These are phyloP conservation scores for Flaveria floridana DNA, from an alignment of 140 eudicot species.

Conservation along the genomic window DNA sequence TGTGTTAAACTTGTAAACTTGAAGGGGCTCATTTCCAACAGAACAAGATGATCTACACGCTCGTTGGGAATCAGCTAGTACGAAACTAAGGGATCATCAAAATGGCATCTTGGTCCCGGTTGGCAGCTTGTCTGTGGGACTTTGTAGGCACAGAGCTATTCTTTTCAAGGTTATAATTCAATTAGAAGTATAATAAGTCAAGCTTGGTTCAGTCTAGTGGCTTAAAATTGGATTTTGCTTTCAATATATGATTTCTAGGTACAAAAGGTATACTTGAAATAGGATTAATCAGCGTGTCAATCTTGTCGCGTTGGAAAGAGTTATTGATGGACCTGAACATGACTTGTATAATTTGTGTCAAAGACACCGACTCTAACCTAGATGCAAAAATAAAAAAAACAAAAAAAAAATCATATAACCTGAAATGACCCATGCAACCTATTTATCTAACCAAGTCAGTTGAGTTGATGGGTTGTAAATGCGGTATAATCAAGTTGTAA, in stretches of 20 bases:
- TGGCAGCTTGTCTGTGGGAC: constrained; percentile 81
- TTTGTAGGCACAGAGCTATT: constrained; percentile 89
- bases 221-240: constrained; percentile 1
- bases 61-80: constrained; percentile 67
- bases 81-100: constrained; percentile 57
- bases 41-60: constrained; percentile 76
- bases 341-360: background rate
- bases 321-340: background rate
- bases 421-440: background rate
- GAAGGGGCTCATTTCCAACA: constrained; percentile 71
- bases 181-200: constrained; percentile 1
- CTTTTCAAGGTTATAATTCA: constrained; percentile 75
- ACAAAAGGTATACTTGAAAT: background rate
- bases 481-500: background rate
- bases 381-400: background rate
- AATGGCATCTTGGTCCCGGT: constrained; percentile 73
- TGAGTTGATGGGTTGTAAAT: background rate
- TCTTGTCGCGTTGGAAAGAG: background rate
- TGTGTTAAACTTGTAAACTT: constrained; percentile 22
- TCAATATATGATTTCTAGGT: background rate
- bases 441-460: background rate
- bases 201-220: constrained; percentile 18
- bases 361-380: background rate
- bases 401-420: background rate
- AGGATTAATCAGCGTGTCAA: background rate